Evolutionary conservation across 768 basidiomycete species (phyloP).

Genomic region (Agrocybe chaxingu): DNA sequence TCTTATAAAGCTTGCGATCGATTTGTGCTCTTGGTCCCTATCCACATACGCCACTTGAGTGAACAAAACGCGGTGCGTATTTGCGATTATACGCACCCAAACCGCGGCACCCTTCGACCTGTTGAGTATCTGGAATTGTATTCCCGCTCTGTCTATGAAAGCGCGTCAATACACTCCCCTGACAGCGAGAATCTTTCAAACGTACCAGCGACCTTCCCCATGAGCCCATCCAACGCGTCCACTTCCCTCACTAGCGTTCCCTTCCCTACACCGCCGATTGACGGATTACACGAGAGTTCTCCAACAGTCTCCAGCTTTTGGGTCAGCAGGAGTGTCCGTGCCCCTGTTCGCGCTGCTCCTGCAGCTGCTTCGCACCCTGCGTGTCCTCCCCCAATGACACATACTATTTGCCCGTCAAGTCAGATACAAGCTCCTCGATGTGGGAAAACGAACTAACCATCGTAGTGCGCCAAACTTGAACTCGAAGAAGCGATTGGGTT

Average conservation of each 20-base stretch:
- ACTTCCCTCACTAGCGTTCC: constrained; percentile 89
- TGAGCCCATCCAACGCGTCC: constrained; percentile 86
- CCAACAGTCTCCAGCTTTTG: constrained; percentile 82
- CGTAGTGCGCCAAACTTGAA: too few relatives aligned
- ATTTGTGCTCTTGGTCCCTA: constrained; percentile 90
- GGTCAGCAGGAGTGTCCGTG: constrained; percentile 76
- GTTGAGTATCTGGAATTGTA: constrained; percentile 87
- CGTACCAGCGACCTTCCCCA: constrained; percentile 79
- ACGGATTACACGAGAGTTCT: constrained; percentile 86
- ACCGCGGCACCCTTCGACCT: constrained; percentile 85
- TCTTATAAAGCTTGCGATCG: constrained; percentile 80
- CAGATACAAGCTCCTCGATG: too few relatives aligned
- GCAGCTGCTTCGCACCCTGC: constrained; percentile 92
- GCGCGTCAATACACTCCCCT: background rate
- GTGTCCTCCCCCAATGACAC: constrained; percentile 89
- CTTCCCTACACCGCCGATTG: constrained; percentile 90
- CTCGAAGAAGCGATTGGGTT: too few relatives aligned
- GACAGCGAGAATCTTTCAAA: background rate
- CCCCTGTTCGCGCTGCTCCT: constrained; percentile 80
- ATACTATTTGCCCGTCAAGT: constrained; percentile 39
- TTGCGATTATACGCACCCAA: constrained; percentile 55
- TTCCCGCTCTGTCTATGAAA: constrained; percentile 74
- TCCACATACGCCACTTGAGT: background rate
- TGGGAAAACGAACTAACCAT: too few relatives aligned
- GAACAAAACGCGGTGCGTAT: background rate